Conservation (phyloP, 176 grass and related monocot genomes). For the Zea mays region DNA sequence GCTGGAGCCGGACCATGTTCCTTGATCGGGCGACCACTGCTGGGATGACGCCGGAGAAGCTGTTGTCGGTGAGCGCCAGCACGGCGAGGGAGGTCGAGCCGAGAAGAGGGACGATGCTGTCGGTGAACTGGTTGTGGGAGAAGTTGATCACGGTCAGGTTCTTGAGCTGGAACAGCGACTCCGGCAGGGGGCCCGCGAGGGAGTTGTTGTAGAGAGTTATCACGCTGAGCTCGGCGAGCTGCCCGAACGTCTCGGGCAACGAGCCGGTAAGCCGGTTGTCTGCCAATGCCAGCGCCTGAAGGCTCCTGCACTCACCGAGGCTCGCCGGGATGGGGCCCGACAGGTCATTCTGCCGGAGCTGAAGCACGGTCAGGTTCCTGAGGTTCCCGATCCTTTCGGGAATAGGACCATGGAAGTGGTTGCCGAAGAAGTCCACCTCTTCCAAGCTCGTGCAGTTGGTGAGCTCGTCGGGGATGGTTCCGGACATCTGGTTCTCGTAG, state of each 20-base stretch:
- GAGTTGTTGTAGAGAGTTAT: slow-evolving; percentile 98
- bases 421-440: slow-evolving; percentile 92
- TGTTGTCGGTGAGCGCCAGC: slow-evolving; percentile 71
- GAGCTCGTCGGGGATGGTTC: slow-evolving; percentile 63
- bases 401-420: slow-evolving; percentile 67
- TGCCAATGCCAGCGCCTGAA: slow-evolving; percentile 76
- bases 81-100: slow-evolving; percentile 62
- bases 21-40: slow-evolving; percentile 38
- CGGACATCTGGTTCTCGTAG: slow-evolving; percentile 93
- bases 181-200: slow-evolving; percentile 61
- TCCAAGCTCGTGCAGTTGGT: slow-evolving; percentile 80
- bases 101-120: slow-evolving; percentile 62
- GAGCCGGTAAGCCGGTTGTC: slow-evolving; percentile 72
- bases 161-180: slow-evolving; percentile 57
- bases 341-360: slow-evolving; percentile 91
- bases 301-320: slow-evolving; percentile 64
- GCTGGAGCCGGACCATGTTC: slow-evolving; percentile 63
- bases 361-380: slow-evolving; percentile 70
- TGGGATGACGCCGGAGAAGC: slow-evolving; percentile 74
- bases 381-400: slow-evolving; percentile 73
- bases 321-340: slow-evolving; percentile 73
- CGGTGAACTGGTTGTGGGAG: slow-evolving; percentile 74
- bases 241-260: slow-evolving; percentile 55
- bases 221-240: slow-evolving; percentile 57
- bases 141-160: slow-evolving; percentile 87